Percentiles rank a stretch among this genome's conserved stretches.
Conservation (phyloP, 2,329 filamentous ascomycete species). For the Didymella pomorum region DNA sequence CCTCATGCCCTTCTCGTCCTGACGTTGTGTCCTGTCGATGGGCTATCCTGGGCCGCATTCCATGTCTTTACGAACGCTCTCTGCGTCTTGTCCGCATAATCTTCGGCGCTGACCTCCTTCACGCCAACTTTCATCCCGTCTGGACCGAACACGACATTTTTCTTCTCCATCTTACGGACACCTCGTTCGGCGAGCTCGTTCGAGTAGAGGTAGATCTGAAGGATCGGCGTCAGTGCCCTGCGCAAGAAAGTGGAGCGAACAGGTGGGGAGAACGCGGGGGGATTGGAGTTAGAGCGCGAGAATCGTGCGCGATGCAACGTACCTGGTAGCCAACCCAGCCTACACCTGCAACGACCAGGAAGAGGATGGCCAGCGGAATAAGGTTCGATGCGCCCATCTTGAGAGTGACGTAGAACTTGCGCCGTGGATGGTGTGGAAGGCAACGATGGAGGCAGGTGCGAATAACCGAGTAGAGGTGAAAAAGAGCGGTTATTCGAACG, state of each 20-base stretch:
- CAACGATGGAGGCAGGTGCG: not conserved
- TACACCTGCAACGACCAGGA: conserved; percentile 64
- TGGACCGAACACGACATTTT: conserved; percentile 78
- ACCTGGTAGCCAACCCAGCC: conserved; percentile 74
- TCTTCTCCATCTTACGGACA: conserved; percentile 74
- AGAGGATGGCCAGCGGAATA: conserved; percentile 71
- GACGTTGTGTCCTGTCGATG: conserved; percentile 1
- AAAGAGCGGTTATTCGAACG: not conserved
- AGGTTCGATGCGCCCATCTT: conserved; percentile 59
- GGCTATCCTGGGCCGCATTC: conserved; percentile 49
- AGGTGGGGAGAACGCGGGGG: not conserved
- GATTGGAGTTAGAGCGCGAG: not conserved
- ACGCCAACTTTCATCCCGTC: conserved; percentile 77
- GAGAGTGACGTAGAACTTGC: conserved; percentile 20
- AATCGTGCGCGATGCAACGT: conserved; percentile 8
- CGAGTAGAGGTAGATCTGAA: conserved; percentile 69
- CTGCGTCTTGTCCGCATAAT: conserved; percentile 77
- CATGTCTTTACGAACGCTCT: conserved; percentile 62
- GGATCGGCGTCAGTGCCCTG: conserved; percentile 12
- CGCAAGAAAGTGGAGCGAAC: not conserved
- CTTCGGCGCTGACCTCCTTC: conserved; percentile 72
- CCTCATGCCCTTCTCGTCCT: conserved; percentile 17
- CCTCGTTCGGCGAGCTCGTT: conserved; percentile 71
- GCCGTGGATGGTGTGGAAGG: not conserved
- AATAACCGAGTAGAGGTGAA: not conserved